Evolutionary conservation across 2,329 filamentous ascomycete species (phyloP).

Genomic region (Rutstroemia sp.): DNA sequence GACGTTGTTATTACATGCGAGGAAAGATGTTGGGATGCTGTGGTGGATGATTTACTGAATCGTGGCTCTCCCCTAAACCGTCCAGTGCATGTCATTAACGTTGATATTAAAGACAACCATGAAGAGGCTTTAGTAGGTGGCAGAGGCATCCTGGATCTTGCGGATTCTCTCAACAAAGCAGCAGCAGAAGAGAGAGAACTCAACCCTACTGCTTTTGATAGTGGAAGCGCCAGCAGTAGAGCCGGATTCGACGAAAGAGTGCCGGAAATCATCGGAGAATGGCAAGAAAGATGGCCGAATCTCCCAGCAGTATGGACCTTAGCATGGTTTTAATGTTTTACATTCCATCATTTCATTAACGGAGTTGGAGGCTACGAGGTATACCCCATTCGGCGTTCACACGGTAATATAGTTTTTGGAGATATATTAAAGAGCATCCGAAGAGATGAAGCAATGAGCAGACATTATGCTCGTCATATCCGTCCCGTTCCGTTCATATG

Average conservation of each 20-base stretch:
- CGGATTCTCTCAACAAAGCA: slow-evolving; percentile 72
- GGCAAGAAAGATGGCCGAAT: slow-evolving; percentile 93
- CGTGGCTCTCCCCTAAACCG: slow-evolving; percentile 81
- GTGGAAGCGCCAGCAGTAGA: slow-evolving; percentile 58
- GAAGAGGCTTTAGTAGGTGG: slow-evolving; percentile 91
- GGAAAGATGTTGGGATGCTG: slow-evolving; percentile 96
- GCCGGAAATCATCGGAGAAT: slow-evolving; percentile 81
- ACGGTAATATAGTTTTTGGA: not conserved
- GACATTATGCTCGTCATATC: no score
- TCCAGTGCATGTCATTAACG: slow-evolving; percentile 95
- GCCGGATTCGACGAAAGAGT: slow-evolving; percentile 86
- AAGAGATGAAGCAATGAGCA: not conserved
- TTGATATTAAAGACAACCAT: slow-evolving; percentile 97
- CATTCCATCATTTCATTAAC: not conserved
- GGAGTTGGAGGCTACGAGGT: slow-evolving; percentile 5
- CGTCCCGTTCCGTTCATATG: no score
- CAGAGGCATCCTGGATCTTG: slow-evolving; percentile 84
- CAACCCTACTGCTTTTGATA: slow-evolving; percentile 58
- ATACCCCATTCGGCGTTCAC: slow-evolving; percentile 8
- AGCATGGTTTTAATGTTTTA: slow-evolving; percentile 69
- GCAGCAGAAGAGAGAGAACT: slow-evolving; percentile 69
- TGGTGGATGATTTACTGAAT: slow-evolving; percentile 85
- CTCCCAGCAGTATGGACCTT: slow-evolving; percentile 89
- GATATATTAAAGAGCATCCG: not conserved
- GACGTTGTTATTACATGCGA: slow-evolving; percentile 97